Evolutionary conservation across 164 flowering plant species (phyloP), one percentile per base, ranked within the genome.

Genomic region (Protea cynaroides): DNA sequence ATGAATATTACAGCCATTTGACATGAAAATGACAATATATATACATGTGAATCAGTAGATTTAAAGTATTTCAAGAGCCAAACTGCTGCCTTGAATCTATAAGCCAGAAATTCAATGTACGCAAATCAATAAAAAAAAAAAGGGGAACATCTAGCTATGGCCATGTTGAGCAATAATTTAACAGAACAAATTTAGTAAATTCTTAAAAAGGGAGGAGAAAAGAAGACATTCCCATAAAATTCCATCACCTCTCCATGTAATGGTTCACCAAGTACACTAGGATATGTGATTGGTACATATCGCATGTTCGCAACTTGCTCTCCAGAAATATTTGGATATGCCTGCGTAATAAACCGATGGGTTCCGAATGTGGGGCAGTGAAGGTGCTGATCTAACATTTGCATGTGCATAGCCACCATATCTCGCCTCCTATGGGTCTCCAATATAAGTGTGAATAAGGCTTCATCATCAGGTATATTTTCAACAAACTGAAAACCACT

Each of bases 371-470:
- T 79, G 36, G 97, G 99, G 76, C 96, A 89, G 58, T 95, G 97
- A 64, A 95, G 92, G 67, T 95, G 99, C 55, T 89, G 97, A 79
- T 95, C 99, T 61, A 95, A 73, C 97, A 95, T 95, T 69, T 80
- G 94, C 99, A 95, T 95, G 80, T 95, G 97, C 86, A 83, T 85
- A 17, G 99, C 99, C 85, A 95, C 90, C 94, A 86, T 84, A 80
- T 95, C 97, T 65, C 99, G 82, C 73, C 97, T 92, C 80, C 90
- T 71, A 69, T 95, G 99, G 62, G 89, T 87, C 80, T 95, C 97
- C 78, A 95, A 69, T 67, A 92, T 88, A 61, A 90, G 86, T 22
- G 94, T 88, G 73, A 95, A 95, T 47, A 95, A 78, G 57, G 96
- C 92, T 77, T 91, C 99, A 68, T 95, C 99, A 77, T 95, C 96